Base-by-base conservation (phyloP, 495 filamentous ascomycete species). In the Apiosordaria backusii region DNA sequence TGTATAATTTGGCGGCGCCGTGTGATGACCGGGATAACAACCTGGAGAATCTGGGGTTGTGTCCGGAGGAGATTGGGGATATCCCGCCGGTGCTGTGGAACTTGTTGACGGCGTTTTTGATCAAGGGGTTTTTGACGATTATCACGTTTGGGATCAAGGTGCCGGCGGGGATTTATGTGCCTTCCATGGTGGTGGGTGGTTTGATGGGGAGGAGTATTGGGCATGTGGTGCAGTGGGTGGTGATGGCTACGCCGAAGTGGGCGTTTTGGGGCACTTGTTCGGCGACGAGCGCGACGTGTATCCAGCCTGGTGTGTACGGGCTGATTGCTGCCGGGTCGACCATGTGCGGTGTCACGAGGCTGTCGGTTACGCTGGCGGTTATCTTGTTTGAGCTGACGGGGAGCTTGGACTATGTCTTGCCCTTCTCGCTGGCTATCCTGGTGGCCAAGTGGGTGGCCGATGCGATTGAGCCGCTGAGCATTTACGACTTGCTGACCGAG, bases 361-460 rank as follows among this genome's bases (percentile, higher is more conserved):
- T 99, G 29, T 97, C 95, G 0, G 93, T 99, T 13, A 97, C 95
- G 1, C 85, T 99, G 0, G 92, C 92, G 15, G 92, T 99, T 70
- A 97, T 99, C 68, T 82, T 97, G 0, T 98, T 99, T 72, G 95
- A 99, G 75, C 79, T 99, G 59, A 99, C 95, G 0, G 95, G 95
- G 63, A 96, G 91, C 78, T 77, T 99, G 22, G 89, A 97, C 71
- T 95, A 98, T 69, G 95, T 99, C 25, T 82, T 99, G 0, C 95
- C 95, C 0, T 99, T 99, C 76, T 97, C 93, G 1, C 77, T 99
- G 53, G 90, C 91, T 7, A 90, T 99, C 22, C 85, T 97, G 16
- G 93, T 97, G 40, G 89, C 93, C 52, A 99, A 99, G 78, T 99
- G 95, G 95, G 97, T 94, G 0, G 95, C 95, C 0, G 95, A 98